Conservation (phyloP, 768 basidiomycete species). For the Suillus plorans region DNA sequence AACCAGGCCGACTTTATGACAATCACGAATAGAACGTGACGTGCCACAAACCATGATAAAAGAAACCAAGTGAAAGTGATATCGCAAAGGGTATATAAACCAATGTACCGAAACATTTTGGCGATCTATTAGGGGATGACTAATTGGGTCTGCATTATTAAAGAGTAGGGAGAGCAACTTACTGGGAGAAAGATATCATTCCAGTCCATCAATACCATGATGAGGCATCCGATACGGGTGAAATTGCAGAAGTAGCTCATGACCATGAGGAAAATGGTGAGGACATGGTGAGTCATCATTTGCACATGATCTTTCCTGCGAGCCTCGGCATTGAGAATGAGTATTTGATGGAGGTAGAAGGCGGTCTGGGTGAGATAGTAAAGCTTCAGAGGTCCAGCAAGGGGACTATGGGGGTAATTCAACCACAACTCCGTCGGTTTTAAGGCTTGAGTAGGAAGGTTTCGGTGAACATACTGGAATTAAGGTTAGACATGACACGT, state of each 20-base stretch:
- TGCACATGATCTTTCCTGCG: conserved; percentile 90
- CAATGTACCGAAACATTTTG: conserved; percentile 92
- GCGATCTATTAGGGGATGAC: conserved; percentile 57
- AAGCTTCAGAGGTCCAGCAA: conserved; percentile 82
- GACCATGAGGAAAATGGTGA: conserved; percentile 78
- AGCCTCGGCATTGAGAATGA: conserved; percentile 92
- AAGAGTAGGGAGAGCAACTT: conserved; percentile 33
- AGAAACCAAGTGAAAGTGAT: conserved; percentile 78
- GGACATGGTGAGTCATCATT: conserved; percentile 95
- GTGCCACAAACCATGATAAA: conserved; percentile 86
- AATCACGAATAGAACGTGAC: conserved; percentile 78
- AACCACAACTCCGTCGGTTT: conserved; percentile 70
- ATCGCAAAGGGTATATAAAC: conserved; percentile 65
- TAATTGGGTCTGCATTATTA: background rate
- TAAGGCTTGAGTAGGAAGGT: conserved; percentile 65
- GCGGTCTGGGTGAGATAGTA: conserved; percentile 86
- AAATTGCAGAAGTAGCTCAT: conserved; percentile 80
- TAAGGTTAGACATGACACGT: conserved; percentile 13
- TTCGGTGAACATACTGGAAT: conserved; percentile 74
- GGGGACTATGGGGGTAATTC: conserved; percentile 77
- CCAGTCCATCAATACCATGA: conserved; percentile 92
- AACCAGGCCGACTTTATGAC: conserved; percentile 62
- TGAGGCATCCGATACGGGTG: conserved; percentile 85
- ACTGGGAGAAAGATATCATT: conserved; percentile 93
- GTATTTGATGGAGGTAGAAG: conserved; percentile 89